Base-by-base conservation (phyloP, 345 rosid genomes). In the Eutrema yunnanense region DNA sequence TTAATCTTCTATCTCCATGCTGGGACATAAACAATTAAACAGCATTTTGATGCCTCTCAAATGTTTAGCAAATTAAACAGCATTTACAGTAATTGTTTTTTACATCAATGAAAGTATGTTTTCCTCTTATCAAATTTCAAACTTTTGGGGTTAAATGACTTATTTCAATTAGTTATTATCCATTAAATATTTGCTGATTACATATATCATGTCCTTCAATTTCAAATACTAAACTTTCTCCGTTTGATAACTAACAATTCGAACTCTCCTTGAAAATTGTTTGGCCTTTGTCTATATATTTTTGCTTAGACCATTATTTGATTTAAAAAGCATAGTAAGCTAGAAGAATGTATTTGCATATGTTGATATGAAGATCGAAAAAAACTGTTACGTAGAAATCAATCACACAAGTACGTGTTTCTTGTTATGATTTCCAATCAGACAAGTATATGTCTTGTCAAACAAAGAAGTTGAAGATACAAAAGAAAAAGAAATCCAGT, bases 391-490 rank as follows among this genome's bases (percentile, higher is more conserved):
- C 27, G 33, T 64, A 61, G 56, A 55, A 16, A 60, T 60, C 78
- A 74, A 60, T 74, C 58, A 62, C 58, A 62, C 74, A 69, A 69
- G 74, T 69, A 69, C 74, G 64, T 62, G 58, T 67, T 62, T 69
- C 9, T 62, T 62, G 74, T 61, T 75, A 61, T 52, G 69, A 42
- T 75, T 14, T 61, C 69, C 49, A 53, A 52, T 60, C 79, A 62
- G 43, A 68, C 52, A 69, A 46, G 49, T 74, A 75, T 53, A 46
- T 19, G 74, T 75, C 79, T 69, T 69, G 59, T 75, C 79, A 69
- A 53, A 53, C 29, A 62, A 27, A 75, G n/a, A 62, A 69, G 16
- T 14, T 54, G 30, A 69, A 53, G 37, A 75, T 62, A 68, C 64
- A 30, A 75, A 14, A 40, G 33, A 51, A 22, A 29, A 59, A 10